Percentiles rank a stretch among this genome's conserved stretches.
phyloP scores from a whole-genome alignment of 202 grass and related monocot genomes.

The Hordeum pubiflorum region DNA sequence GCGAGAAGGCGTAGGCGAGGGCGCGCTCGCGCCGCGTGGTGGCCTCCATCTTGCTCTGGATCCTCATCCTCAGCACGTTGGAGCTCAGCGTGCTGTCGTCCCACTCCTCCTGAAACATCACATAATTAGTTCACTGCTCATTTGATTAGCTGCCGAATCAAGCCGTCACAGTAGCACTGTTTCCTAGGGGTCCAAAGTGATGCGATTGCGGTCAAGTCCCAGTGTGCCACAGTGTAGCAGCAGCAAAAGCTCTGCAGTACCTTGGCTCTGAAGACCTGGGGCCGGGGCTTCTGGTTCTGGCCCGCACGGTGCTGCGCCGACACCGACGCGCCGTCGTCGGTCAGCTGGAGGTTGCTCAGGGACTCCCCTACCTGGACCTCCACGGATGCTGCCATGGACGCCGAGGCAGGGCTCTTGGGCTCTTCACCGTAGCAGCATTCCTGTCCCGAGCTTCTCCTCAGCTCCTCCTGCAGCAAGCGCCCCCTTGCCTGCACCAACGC shows the following conservation, averaged over 20 bases:
- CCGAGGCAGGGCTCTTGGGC: constrained; percentile 34
- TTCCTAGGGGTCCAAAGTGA: not conserved
- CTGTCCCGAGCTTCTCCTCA: not conserved
- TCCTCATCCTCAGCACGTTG: constrained; percentile 63
- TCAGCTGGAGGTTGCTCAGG: constrained; percentile 40
- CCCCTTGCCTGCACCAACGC: constrained; percentile 36
- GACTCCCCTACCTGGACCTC: constrained; percentile 73
- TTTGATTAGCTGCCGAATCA: not conserved
- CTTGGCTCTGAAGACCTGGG: constrained; percentile 55
- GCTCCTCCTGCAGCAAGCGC: constrained; percentile 21
- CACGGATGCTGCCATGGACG: constrained; percentile 54
- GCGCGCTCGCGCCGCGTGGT: constrained; percentile 80
- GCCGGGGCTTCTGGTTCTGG: constrained; percentile 45
- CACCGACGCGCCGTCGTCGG: constrained; percentile 42
- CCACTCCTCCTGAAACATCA: constrained; percentile 71
- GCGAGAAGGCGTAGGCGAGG: constrained; percentile 91
- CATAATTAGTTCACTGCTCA: not conserved
- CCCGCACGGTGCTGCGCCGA: constrained; percentile 40
- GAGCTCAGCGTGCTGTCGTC: constrained; percentile 95
- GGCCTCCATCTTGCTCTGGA: constrained; percentile 80
- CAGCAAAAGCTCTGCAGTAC: not conserved
- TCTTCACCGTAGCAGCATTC: constrained; percentile 3
- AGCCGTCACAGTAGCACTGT: not conserved
- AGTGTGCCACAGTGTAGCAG: not conserved
- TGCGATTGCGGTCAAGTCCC: not conserved